Evolutionary conservation across 2,329 filamentous ascomycete species (phyloP).

Genomic region (Fusarium dlaminii): DNA sequence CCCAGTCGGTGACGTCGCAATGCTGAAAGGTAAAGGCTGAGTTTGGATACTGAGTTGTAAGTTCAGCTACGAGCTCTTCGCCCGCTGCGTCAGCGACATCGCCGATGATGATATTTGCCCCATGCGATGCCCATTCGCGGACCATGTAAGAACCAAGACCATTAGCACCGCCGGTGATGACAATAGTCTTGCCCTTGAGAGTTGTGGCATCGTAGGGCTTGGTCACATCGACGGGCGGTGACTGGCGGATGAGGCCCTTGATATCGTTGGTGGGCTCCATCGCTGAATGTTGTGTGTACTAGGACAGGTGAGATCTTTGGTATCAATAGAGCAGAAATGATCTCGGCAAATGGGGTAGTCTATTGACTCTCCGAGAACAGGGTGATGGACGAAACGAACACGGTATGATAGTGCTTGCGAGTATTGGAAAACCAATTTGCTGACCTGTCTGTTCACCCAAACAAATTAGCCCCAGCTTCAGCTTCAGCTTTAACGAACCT

Average conservation of each 20-base stretch:
- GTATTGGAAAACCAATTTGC: not conserved
- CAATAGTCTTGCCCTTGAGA: slow-evolving; percentile 64
- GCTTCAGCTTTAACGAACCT: not conserved
- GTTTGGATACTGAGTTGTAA: slow-evolving; percentile 53
- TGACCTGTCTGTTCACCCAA: slow-evolving; percentile 19
- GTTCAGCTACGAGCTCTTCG: slow-evolving; percentile 62
- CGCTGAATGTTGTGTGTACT: not conserved
- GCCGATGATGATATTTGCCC: slow-evolving; percentile 70
- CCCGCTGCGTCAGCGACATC: slow-evolving; percentile 68
- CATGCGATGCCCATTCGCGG: slow-evolving; percentile 62
- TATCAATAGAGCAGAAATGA: not conserved
- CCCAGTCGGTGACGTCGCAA: slow-evolving; percentile 73
- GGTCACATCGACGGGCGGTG: slow-evolving; percentile 57
- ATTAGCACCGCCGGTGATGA: slow-evolving; percentile 72
- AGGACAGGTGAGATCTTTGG: not conserved
- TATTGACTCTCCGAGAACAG: not conserved
- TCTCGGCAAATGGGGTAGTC: not conserved
- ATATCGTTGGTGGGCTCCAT: slow-evolving; percentile 33
- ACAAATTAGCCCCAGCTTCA: slow-evolving; percentile 2
- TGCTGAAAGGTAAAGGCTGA: slow-evolving; percentile 63
- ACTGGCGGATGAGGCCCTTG: slow-evolving; percentile 45
- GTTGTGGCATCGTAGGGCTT: slow-evolving; percentile 55
- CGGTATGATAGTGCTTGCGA: not conserved
- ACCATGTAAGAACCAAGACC: slow-evolving; percentile 67
- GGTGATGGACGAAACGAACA: not conserved